Percentiles rank a stretch among this genome's conserved stretches.
Evolutionary conservation across 2,329 filamentous ascomycete species (phyloP).

Genomic region (Thielaviopsis populi): DNA sequence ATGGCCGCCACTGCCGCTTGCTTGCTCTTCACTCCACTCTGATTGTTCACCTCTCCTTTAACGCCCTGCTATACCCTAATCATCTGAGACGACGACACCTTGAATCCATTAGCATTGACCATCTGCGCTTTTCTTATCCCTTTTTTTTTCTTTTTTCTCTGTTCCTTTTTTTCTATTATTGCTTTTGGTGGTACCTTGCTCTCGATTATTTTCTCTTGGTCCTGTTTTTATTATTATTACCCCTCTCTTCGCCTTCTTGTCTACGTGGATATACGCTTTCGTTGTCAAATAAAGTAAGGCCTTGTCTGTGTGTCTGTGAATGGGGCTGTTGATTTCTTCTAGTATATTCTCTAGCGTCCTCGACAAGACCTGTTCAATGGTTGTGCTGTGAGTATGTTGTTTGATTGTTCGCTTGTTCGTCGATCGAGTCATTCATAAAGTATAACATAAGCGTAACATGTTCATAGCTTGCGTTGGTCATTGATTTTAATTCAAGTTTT

Average conservation of each 20-base stretch:
- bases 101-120: neutral
- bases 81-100: neutral
- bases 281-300: neutral
- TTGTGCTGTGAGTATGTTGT: no score
- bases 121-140: no score
- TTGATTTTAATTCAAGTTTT: no score
- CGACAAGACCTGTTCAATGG: no score
- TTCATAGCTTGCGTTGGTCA: no score
- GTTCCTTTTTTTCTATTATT: neutral
- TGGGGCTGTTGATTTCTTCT: no score
- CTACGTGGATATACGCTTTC: neutral
- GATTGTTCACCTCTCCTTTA: neutral
- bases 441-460: no score
- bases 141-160: neutral
- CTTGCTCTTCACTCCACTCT: neutral
- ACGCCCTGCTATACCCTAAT: neutral
- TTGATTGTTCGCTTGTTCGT: no score
- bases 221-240: no score
- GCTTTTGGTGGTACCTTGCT: slow-evolving; percentile 3
- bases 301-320: neutral
- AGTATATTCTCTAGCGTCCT: no score
- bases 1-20: neutral
- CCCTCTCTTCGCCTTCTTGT: no score
- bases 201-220: neutral
- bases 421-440: no score